Conservation (phyloP, 1,139 yeast species). For the Trichomonascaceae sp. region DNA sequence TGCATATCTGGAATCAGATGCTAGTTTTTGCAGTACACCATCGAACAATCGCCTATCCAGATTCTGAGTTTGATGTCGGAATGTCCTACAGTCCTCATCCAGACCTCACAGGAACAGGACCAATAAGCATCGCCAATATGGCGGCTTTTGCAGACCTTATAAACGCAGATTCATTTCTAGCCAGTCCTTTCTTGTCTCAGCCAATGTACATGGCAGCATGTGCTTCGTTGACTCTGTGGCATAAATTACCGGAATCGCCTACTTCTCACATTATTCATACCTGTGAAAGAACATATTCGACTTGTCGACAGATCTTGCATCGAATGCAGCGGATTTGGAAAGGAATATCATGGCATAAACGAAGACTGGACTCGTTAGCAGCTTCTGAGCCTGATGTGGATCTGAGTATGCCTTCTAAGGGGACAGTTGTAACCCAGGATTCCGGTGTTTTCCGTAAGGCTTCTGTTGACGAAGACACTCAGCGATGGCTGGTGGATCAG, state of each 20-base stretch:
- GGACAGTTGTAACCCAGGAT: conserved; percentile 21
- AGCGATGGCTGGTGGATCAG: conserved; percentile 24
- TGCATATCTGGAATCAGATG: conserved; percentile 29
- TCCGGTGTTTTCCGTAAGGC: conserved; percentile 24
- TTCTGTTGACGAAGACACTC: conserved; percentile 23
- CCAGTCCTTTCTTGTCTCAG: conserved; percentile 27
- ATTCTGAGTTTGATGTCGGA: conserved; percentile 20
- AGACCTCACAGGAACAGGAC: conserved; percentile 26
- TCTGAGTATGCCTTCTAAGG: conserved; percentile 20
- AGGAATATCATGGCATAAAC: conserved; percentile 27
- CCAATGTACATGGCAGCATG: conserved; percentile 28
- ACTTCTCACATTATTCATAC: conserved; percentile 22
- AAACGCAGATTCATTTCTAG: conserved; percentile 24
- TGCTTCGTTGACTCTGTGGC: conserved; percentile 25
- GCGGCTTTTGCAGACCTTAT: conserved; percentile 27
- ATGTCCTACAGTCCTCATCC: conserved; percentile 12
- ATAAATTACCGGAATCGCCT: conserved; percentile 17
- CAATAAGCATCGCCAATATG: conserved; percentile 29
- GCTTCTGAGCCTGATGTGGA: conserved; percentile 29
- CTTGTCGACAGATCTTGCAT: conserved; percentile 23
- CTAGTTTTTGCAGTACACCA: conserved; percentile 27
- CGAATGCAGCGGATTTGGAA: conserved; percentile 25
- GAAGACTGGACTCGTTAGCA: conserved; percentile 25
- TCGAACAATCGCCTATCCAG: conserved; percentile 25
- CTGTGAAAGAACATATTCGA: conserved; percentile 21